A percentile compares a stretch with the other conserved stretches of the same genome.
These are phyloP conservation scores for Purshia tridentata DNA, from an alignment of 306 rosid genomes.

Conservation along the genomic window DNA sequence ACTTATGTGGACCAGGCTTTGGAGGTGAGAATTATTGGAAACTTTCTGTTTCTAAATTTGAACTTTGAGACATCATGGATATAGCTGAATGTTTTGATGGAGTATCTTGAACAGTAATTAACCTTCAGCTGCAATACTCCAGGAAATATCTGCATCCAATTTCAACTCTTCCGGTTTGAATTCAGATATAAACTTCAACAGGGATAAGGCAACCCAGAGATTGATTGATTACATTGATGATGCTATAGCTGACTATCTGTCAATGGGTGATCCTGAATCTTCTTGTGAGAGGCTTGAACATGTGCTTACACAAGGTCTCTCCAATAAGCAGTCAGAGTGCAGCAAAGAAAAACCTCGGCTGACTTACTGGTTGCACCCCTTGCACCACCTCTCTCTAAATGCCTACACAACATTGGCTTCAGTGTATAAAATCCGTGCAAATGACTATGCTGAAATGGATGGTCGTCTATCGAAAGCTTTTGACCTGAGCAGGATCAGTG, in stretches of 20 bases:
- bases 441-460: constrained; percentile 36
- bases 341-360: constrained; percentile 30
- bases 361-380: constrained; percentile 55
- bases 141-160: constrained; percentile 51
- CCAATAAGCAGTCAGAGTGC: constrained; percentile 28
- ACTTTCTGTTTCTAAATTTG: not conserved
- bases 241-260: constrained; percentile 54
- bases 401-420: constrained; percentile 72
- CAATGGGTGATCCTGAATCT: constrained; percentile 47
- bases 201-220: constrained; percentile 37
- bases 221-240: constrained; percentile 47
- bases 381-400: constrained; percentile 58
- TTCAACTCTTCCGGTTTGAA: constrained; percentile 28
- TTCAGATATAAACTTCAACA: constrained; percentile 25
- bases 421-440: constrained; percentile 54
- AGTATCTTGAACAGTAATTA: constrained; percentile 11
- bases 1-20: constrained; percentile 57
- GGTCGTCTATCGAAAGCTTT: constrained; percentile 35
- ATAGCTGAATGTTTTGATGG: not conserved
- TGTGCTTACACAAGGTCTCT: constrained; percentile 49
- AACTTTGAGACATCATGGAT: not conserved
- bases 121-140: constrained; percentile 19
- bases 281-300: constrained; percentile 59
- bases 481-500: constrained; percentile 49
- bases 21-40: constrained; percentile 51